phyloP scores from a whole-genome alignment of 2,329 filamentous ascomycete species.

The Lecanicillium sp. region DNA sequence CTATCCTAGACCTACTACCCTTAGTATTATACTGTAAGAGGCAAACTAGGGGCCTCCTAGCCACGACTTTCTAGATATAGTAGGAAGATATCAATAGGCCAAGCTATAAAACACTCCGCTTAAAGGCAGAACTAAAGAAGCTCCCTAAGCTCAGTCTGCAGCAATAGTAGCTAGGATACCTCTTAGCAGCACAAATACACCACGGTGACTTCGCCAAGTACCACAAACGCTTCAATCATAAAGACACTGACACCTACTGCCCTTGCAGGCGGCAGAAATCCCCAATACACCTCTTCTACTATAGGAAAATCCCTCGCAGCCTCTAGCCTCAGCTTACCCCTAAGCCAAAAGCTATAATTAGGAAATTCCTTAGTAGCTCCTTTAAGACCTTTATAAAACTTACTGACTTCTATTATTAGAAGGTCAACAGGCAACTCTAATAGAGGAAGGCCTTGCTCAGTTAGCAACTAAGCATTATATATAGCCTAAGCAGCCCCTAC shows the following conservation, averaged over 20 bases:
- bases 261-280: too few species aligned
- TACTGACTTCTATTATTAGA: conserved; percentile 3
- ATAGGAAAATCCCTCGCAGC: conserved; percentile 2
- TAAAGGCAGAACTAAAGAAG: conserved; percentile 1
- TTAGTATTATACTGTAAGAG: conserved; percentile 3
- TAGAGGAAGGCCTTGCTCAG: not conserved
- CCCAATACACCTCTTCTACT: too few species aligned
- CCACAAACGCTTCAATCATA: conserved; percentile 5
- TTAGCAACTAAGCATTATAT: not conserved
- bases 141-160: not conserved
- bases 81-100: not conserved
- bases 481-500: conserved; percentile 1
- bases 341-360: not conserved
- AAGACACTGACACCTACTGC: too few species aligned
- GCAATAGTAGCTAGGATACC: too few species aligned
- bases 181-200: conserved; percentile 3
- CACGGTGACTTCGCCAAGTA: conserved; percentile 10
- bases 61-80: conserved; percentile 2
- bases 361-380: too few species aligned
- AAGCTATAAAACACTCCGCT: conserved; percentile 1
- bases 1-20: too few species aligned
- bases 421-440: conserved; percentile 1
- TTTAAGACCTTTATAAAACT: too few species aligned
- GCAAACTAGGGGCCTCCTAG: not conserved
- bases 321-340: not conserved